Evolutionary conservation across 805 yeast genomes (phyloP), one percentile per base, ranked within the genome.

Genomic region (Blastobotrys terrestris): DNA sequence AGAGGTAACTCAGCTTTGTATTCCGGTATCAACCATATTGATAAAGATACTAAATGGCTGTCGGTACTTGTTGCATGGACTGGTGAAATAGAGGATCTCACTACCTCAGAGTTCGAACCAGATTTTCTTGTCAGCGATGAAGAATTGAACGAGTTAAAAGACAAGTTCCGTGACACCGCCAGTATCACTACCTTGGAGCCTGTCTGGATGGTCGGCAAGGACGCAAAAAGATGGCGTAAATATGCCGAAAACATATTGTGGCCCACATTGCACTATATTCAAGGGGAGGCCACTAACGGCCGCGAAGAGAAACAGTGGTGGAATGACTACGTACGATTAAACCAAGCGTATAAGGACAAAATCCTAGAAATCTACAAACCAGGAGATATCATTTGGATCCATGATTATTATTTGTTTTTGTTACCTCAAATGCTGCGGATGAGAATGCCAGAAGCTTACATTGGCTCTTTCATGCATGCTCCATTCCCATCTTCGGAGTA

Each of bases 401-500:
- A 91, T 71, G 97, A 91, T 70, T 90, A 88, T 70, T 88, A 91
- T 63, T 71, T 91, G 55, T 69, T 90, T 56, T 71, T 91, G 44
- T 72, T 91, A 53, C 97, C 97, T 1, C 94, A 85, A 64, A 75
- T 91, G 67, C 71, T 91, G 58, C 77, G 96, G 59, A 83, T 84
- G 85, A 81, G 79, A 62, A 74, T 85, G 48, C 88, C 88, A 1
- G 79, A 84, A 53, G 86, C 87, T 3, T 74, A 74, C 55, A 85
- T 91, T 58, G 94, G 92, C 13, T 80, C 87, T 50, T 90, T 80
- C 68, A 70, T 91, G 58, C 97, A 91, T 67, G 79, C 88, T 2
- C 96, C 97, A n/a, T 91, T 92, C 77, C 97, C 97, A 11, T 83
- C 96, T 21, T 84, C 90, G 15, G 99, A 94, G 69, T 90, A 91